phyloP scores from a whole-genome alignment of 345 rosid species.

The Euclidium syriacum region DNA sequence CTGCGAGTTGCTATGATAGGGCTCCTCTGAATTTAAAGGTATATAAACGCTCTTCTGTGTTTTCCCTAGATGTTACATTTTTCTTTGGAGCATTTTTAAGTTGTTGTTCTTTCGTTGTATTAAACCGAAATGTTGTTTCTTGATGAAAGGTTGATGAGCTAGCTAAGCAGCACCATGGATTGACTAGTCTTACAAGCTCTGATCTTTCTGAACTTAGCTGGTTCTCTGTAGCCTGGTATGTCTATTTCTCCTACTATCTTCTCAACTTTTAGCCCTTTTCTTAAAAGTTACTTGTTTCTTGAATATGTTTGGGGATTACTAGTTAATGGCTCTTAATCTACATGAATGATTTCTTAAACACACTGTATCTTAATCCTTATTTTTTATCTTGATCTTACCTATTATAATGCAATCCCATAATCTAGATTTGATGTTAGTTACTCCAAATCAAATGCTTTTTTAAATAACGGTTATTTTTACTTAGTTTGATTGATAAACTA shows the following conservation, averaged over 20 bases:
- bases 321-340: neutral
- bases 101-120: neutral
- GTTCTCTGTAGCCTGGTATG: slow-evolving; percentile 13
- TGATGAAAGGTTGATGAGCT: neutral
- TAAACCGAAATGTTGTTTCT: neutral
- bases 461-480: neutral
- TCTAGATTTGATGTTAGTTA: too few relatives aligned
- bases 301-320: neutral
- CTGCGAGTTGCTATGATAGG: neutral
- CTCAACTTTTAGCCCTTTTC: neutral
- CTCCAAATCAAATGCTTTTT: too few relatives aligned
- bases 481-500: neutral
- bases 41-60: neutral
- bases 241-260: neutral
- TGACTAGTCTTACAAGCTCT: neutral
- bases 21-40: neutral
- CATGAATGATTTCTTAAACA: too few relatives aligned
- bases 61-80: neutral
- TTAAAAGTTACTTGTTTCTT: neutral
- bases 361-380: too few relatives aligned
- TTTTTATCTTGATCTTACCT: too few relatives aligned
- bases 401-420: too few relatives aligned
- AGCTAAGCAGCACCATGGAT: neutral
- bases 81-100: neutral
- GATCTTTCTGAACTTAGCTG: slow-evolving; percentile 6